phyloP scores from a whole-genome alignment of 2,329 filamentous ascomycete species.

The Pyricularia grisea region DNA sequence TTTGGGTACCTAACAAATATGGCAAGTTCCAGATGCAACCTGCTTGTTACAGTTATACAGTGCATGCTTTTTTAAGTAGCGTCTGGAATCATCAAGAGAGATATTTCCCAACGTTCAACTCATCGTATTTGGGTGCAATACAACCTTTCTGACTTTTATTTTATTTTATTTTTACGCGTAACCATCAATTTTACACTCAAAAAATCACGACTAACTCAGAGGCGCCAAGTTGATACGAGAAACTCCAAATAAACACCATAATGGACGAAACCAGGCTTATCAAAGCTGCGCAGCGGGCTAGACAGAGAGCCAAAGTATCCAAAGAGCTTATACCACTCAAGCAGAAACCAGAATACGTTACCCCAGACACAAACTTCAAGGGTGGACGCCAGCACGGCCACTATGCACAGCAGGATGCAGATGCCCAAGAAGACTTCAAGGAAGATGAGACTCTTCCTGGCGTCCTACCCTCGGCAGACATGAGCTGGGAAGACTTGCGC shows the following conservation, averaged over 20 bases:
- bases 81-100: not conserved
- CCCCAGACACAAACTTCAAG: conserved; percentile 1
- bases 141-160: no score
- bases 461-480: conserved; percentile 18
- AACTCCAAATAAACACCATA: not conserved
- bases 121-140: no score
- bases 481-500: conserved; percentile 18
- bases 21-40: not conserved
- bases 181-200: not conserved
- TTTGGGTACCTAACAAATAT: no score
- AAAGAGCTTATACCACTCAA: not conserved
- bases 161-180: no score
- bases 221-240: not conserved
- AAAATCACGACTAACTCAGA: not conserved
- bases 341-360: not conserved
- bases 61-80: not conserved
- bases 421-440: conserved; percentile 15
- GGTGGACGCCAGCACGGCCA: conserved; percentile 25
- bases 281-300: not conserved
- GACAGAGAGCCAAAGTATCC: not conserved
- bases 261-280: not conserved
- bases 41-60: not conserved
- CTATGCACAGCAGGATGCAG: conserved; percentile 21
- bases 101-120: not conserved
- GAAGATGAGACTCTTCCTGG: conserved; percentile 16